Percentiles rank a stretch among this genome's conserved stretches.
phyloP scores from a whole-genome alignment of 768 basidiomycete species.

The Lactarius hengduanensis region DNA sequence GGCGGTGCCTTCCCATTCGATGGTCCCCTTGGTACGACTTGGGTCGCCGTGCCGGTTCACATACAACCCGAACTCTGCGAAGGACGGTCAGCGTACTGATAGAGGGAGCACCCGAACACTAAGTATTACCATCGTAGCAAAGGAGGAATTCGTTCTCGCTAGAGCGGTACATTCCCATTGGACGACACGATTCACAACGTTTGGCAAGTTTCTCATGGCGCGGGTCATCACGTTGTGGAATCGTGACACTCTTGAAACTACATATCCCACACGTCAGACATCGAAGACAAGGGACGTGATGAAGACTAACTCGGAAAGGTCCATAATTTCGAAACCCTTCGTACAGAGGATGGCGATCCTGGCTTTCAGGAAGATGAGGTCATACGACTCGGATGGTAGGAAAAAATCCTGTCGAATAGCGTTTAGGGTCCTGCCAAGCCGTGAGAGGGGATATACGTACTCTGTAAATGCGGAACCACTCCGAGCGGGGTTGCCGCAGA shows the following conservation, averaged over 20 bases:
- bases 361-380: constrained; percentile 89
- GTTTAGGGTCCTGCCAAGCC: neutral
- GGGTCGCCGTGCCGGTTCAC: constrained; percentile 92
- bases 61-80: constrained; percentile 83
- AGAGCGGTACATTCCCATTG: constrained; percentile 87
- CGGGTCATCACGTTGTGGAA: constrained; percentile 78
- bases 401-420: constrained; percentile 66
- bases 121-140: constrained; percentile 74
- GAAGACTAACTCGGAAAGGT: constrained; percentile 75
- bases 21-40: constrained; percentile 62
- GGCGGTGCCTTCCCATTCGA: constrained; percentile 95
- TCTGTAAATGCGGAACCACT: constrained; percentile 94
- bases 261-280: constrained; percentile 11
- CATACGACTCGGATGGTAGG: constrained; percentile 86
- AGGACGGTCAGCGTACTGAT: constrained; percentile 10
- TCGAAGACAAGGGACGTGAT: neutral
- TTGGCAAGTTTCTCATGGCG: constrained; percentile 66
- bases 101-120: neutral
- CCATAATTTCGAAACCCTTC: constrained; percentile 97
- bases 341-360: constrained; percentile 92
- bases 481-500: constrained; percentile 75
- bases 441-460: constrained; percentile 34
- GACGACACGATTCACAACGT: constrained; percentile 76
- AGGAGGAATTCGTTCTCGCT: constrained; percentile 87
- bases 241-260: constrained; percentile 86